These are phyloP conservation scores for Pseudonitzschia multistriata DNA, from an alignment of 108 stramenopile species.

Conservation along the genomic window DNA sequence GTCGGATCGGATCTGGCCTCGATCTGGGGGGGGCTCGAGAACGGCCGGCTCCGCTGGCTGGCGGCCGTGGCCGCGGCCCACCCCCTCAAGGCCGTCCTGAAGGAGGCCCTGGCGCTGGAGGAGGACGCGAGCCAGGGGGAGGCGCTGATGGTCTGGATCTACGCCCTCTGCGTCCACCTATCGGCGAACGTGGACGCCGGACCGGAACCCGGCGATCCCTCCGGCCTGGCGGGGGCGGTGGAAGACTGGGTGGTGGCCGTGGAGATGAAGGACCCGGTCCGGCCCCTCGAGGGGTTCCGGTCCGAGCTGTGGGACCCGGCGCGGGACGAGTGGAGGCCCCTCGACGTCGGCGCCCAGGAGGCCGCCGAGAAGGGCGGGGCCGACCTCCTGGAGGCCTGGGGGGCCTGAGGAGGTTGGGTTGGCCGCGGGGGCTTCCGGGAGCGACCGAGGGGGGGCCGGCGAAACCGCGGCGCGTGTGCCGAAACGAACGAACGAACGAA, in stretches of 20 bases:
- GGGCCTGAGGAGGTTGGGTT: conserved; percentile 24
- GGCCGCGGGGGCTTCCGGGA: no score
- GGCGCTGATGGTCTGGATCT: conserved; percentile 70
- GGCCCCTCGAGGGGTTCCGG: conserved; percentile 53
- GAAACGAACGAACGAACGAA: no score
- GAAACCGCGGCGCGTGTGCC: no score
- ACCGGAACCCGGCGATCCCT: background rate
- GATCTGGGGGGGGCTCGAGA: conserved; percentile 56
- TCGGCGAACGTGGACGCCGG: background rate
- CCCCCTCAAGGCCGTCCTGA: conserved; percentile 49
- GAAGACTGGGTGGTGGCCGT: conserved; percentile 46
- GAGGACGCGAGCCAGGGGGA: conserved; percentile 48
- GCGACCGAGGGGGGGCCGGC: no score
- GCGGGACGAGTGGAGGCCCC: conserved; percentile 49
- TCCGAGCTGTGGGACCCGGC: conserved; percentile 54
- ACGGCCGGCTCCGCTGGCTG: conserved; percentile 53
- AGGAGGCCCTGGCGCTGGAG: conserved; percentile 46
- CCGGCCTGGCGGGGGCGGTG: background rate
- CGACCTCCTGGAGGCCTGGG: conserved; percentile 54
- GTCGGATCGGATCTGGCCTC: conserved; percentile 53
- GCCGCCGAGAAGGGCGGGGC: conserved; percentile 61
- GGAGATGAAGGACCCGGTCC: conserved; percentile 42
- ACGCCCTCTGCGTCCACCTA: conserved; percentile 47
- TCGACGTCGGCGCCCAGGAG: conserved; percentile 61
- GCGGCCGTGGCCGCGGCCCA: conserved; percentile 49